A percentile compares a stretch with the other conserved stretches of the same genome.
Evolutionary conservation across 164 flowering plant genomes (phyloP).

Genomic region (Magnolia officinalis): DNA sequence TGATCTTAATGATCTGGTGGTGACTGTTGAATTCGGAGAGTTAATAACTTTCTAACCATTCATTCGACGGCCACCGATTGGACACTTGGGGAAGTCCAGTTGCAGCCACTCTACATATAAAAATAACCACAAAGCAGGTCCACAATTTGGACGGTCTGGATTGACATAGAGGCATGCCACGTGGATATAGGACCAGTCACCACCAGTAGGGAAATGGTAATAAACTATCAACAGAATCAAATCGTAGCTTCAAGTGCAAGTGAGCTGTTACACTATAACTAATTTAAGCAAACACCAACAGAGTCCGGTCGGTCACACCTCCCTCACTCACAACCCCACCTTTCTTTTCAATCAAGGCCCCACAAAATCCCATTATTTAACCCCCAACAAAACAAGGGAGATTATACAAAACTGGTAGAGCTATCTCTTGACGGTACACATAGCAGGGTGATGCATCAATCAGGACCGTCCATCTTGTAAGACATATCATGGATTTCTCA

Average conservation of each 20-base stretch:
- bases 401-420: background rate
- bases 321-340: background rate
- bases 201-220: background rate
- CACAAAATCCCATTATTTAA: background rate
- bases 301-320: conserved; percentile 5
- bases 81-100: too few relatives aligned
- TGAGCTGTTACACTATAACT: background rate
- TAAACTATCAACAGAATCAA: background rate
- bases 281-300: background rate
- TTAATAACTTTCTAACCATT: too few relatives aligned
- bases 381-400: background rate
- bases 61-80: too few relatives aligned
- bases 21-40: too few relatives aligned
- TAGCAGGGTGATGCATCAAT: background rate
- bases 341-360: background rate
- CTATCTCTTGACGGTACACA: too few relatives aligned
- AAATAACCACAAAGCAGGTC: too few relatives aligned
- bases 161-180: too few relatives aligned
- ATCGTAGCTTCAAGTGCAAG: background rate
- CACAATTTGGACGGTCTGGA: too few relatives aligned
- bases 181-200: too few relatives aligned
- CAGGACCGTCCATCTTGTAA: background rate
- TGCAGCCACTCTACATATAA: too few relatives aligned
- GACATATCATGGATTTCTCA: background rate
- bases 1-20: too few relatives aligned